A percentile compares a stretch with the other conserved stretches of the same genome.
Conservation (phyloP, 495 filamentous ascomycete species). For the Parmelia sp. region DNA sequence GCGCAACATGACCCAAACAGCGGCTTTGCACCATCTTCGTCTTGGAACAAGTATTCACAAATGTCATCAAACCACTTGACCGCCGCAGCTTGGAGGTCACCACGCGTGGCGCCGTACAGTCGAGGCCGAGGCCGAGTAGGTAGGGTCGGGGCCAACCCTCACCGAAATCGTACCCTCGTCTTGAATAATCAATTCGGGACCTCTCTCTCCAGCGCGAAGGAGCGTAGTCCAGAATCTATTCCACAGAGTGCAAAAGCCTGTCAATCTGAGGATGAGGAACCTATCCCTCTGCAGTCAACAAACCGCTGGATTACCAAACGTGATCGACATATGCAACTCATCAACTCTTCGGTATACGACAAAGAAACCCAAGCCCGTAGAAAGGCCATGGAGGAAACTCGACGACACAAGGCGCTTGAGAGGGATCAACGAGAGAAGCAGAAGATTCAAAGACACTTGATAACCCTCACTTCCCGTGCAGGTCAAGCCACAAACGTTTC, state of each 20-base stretch:
- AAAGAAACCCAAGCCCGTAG: slow-evolving; percentile 63
- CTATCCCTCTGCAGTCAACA: slow-evolving; percentile 27
- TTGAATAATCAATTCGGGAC: slow-evolving; percentile 50
- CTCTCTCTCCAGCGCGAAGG: slow-evolving; percentile 6
- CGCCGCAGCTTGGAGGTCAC: slow-evolving; percentile 22
- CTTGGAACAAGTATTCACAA: slow-evolving; percentile 22
- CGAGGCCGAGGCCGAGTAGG: slow-evolving; percentile 42
- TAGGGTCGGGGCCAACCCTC: slow-evolving; percentile 34
- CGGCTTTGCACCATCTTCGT: background rate
- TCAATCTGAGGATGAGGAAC: slow-evolving; percentile 36
- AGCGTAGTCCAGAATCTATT: background rate
- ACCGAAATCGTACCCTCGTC: slow-evolving; percentile 67
- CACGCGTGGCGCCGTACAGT: slow-evolving; percentile 38
- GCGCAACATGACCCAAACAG: slow-evolving; percentile 21
- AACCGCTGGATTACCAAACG: slow-evolving; percentile 67
- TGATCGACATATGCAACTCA: slow-evolving; percentile 82
- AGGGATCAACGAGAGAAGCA: slow-evolving; percentile 60
- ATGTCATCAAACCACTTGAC: slow-evolving; percentile 23
- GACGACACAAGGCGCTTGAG: slow-evolving; percentile 51
- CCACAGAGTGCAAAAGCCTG: slow-evolving; percentile 32
- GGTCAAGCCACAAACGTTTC: slow-evolving; percentile 30
- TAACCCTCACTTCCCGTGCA: slow-evolving; percentile 17
- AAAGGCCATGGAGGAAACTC: slow-evolving; percentile 67
- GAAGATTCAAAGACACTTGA: slow-evolving; percentile 45
- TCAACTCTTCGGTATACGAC: slow-evolving; percentile 78